Percentiles rank a stretch among this genome's conserved stretches.
Evolutionary conservation across 441 rosid species (phyloP).

Genomic region (Populus hybrid): DNA sequence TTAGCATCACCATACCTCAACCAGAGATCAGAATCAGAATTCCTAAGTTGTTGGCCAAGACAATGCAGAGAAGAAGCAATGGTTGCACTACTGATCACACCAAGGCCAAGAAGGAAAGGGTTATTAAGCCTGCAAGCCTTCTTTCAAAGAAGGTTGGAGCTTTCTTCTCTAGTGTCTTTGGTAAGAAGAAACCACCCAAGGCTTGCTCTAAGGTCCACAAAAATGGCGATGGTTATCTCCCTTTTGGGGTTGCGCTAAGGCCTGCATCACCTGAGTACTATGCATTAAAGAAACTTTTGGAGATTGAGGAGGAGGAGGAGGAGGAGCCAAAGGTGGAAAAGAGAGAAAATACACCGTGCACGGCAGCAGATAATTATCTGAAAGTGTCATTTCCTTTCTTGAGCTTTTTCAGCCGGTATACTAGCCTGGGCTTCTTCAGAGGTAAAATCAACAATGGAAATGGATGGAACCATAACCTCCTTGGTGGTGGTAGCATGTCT

Average conservation of each 20-base stretch:
- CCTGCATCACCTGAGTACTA: not conserved
- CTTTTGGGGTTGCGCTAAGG: not conserved
- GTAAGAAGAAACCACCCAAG: conserved; percentile 14
- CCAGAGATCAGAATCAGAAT: conserved; percentile 15
- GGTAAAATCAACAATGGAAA: not conserved
- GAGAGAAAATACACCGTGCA: conserved; percentile 1
- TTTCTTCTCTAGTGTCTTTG: conserved; percentile 28
- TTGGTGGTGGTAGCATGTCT: not conserved
- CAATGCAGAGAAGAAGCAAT: conserved; percentile 19
- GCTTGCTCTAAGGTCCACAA: conserved; percentile 1
- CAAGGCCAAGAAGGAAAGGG: conserved; percentile 17
- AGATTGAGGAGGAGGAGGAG: conserved; percentile 7
- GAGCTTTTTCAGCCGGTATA: not conserved
- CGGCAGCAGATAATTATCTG: not conserved
- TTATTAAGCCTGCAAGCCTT: not conserved
- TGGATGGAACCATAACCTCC: conserved; percentile 1
- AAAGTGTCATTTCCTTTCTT: conserved; percentile 5
- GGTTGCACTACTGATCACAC: not conserved
- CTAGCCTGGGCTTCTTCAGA: not conserved
- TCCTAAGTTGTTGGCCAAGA: conserved; percentile 24
- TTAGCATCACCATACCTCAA: not conserved
- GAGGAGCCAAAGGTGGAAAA: conserved; percentile 9
- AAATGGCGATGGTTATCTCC: not conserved
- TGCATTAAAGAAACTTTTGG: not conserved
- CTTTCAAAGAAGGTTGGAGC: conserved; percentile 25